A percentile compares a stretch with the other conserved stretches of the same genome.
Conservation (phyloP, 1,139 yeast species). For the Zygosaccharomyces pseudobailii region DNA sequence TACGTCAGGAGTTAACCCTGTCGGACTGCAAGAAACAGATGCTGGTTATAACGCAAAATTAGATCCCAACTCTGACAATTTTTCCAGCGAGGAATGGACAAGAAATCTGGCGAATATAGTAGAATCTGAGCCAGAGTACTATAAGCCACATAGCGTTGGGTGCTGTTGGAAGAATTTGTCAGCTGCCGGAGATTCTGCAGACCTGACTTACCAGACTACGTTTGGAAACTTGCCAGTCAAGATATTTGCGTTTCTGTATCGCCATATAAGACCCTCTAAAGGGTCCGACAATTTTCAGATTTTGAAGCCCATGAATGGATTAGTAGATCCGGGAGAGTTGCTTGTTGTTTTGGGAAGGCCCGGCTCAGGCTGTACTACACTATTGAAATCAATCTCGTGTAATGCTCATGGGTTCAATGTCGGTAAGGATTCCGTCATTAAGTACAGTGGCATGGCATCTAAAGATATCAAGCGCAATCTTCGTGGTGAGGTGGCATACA, state of each 20-base stretch:
- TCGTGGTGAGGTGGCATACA: constrained; percentile 66
- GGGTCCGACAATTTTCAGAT: constrained; percentile 45
- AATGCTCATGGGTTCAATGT: constrained; percentile 67
- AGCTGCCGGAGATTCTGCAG: constrained; percentile 71
- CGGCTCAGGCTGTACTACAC: constrained; percentile 79
- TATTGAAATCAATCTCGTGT: constrained; percentile 61
- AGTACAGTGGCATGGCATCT: constrained; percentile 47
- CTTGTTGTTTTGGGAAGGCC: constrained; percentile 77
- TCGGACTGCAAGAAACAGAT: constrained; percentile 3
- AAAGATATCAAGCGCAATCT: constrained; percentile 46
- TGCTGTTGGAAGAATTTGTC: constrained; percentile 61
- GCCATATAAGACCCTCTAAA: constrained; percentile 28
- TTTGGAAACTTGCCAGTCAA: constrained; percentile 47
- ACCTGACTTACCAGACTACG: constrained; percentile 74
- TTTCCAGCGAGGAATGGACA: constrained; percentile 65
- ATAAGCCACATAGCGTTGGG: constrained; percentile 60
- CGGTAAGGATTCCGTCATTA: constrained; percentile 43
- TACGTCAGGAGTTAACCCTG: constrained; percentile 18
- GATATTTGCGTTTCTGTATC: constrained; percentile 10
- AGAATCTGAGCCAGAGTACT: constrained; percentile 57
- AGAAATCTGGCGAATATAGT: constrained; percentile 55
- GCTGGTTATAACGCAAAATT: constrained; percentile 40
- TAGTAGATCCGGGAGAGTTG: constrained; percentile 63
- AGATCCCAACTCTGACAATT: constrained; percentile 55
- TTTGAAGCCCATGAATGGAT: constrained; percentile 60